Base-by-base conservation (phyloP, 768 basidiomycete genomes). In the Collybiopsis confluens region DNA sequence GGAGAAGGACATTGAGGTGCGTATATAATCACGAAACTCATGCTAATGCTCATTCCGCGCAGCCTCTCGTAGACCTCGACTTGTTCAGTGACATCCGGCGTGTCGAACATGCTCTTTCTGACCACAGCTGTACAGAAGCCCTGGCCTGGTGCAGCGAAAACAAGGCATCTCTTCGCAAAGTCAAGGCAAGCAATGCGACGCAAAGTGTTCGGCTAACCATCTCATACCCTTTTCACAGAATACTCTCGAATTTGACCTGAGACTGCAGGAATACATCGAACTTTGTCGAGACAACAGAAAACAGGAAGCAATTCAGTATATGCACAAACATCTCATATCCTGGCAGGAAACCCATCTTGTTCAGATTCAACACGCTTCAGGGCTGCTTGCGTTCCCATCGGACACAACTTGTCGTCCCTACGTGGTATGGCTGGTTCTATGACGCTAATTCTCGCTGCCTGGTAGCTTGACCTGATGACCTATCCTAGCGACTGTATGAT, bases 141-240 rank as follows among this genome's bases (percentile, higher is more conserved):
- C 75, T 99, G 43, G 78, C 83, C 18, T 99, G 96, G 96, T 98
- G 94, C 62, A 93, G 84, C 57, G 97, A 99, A 76, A 98, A 99
- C 70, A 88, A 95, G 66, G 81, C 85, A 27, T 90, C 91, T 11
- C 78, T 99, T 57, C 85, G 92, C 49, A 98, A 98, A 75, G 83
- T 86, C 64, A 95, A 91, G 81, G 95, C 86, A 33, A 23, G 27
- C 20, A n/a, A n/a, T n/a, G n/a, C n/a, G n/a, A n/a, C n/a, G 37
- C 10, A 40, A 37, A 21, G 26, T 18, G 15, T 6, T 5, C 20
- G 35, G 28, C 26, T 37, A 23, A 16, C 13, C 15, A 33, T 33
- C 30, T 47, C 24, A 28, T 40, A n/a, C 27, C 28, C 28, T 44
- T 46, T 52, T 47, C 53, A 43, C 68, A 98, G 94, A 93, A 88